Percentiles rank a stretch among this genome's conserved stretches.
These are phyloP conservation scores for thale cress (Arabidopsis thaliana) DNA, from an alignment of 345 rosid species.

Conservation along the genomic window TAIR10.1 NC_003075.7:9740501-9741000, in stretches of 20 bases:
- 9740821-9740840: conserved; percentile 96
- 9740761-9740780: conserved; percentile 88
- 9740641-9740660: neutral
- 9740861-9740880: conserved; percentile 97
- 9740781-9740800: conserved; percentile 88
- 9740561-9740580: conserved; percentile 99
- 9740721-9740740: conserved; percentile 90
- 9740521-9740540: conserved; percentile 85
- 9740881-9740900: conserved; percentile 33
- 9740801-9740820: conserved; percentile 90
- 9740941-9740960: conserved; percentile 42
- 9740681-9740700: conserved; percentile 70
- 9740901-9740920: conserved; percentile 33
- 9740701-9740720: conserved; percentile 99
- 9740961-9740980: conserved; percentile 39
- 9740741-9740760: conserved; percentile 93
- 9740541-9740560: conserved; percentile 91
- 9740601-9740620: neutral
- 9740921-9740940: conserved; percentile 44
- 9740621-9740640: neutral
- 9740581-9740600: conserved; percentile 83
- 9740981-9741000: conserved; percentile 24
- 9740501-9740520: conserved; percentile 78
- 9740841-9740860: conserved; percentile 95
- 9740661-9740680: neutral